A percentile compares a stretch with the other conserved stretches of the same genome.
Evolutionary conservation across 306 rosid species (phyloP).

Genomic region (Trichosanthes cucumerina): DNA sequence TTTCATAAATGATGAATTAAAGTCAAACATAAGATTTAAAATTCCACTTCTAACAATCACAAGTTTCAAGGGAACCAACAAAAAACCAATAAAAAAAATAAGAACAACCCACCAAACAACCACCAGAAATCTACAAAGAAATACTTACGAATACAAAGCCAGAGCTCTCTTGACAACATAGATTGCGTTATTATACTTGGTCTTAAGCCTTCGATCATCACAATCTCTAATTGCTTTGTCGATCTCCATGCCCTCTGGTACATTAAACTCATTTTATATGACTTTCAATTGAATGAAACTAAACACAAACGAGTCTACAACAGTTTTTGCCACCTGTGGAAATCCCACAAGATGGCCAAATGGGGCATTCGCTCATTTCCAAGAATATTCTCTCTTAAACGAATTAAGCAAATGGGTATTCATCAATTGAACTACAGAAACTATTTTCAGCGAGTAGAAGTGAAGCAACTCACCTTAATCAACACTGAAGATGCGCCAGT

Average conservation of each 20-base stretch:
- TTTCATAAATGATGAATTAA: background rate
- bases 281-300: slow-evolving; percentile 1
- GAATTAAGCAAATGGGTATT: slow-evolving; percentile 18
- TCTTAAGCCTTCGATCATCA: slow-evolving; percentile 78
- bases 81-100: background rate
- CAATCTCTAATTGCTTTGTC: slow-evolving; percentile 71
- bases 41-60: background rate
- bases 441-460: background rate
- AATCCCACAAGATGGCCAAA: slow-evolving; percentile 21
- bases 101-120: background rate
- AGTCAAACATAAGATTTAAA: background rate
- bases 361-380: slow-evolving; percentile 6
- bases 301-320: slow-evolving; percentile 9
- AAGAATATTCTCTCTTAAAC: background rate
- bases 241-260: slow-evolving; percentile 65
- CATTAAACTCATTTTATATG: slow-evolving; percentile 4
- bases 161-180: slow-evolving; percentile 83
- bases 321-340: background rate
- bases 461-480: slow-evolving; percentile 13
- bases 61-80: background rate
- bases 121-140: slow-evolving; percentile 13
- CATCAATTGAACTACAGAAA: slow-evolving; percentile 11
- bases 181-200: slow-evolving; percentile 80
- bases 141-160: slow-evolving; percentile 71
- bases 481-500: background rate